phyloP scores from a whole-genome alignment of 495 filamentous ascomycete genomes.

The Baudoinia panamericana region DNA sequence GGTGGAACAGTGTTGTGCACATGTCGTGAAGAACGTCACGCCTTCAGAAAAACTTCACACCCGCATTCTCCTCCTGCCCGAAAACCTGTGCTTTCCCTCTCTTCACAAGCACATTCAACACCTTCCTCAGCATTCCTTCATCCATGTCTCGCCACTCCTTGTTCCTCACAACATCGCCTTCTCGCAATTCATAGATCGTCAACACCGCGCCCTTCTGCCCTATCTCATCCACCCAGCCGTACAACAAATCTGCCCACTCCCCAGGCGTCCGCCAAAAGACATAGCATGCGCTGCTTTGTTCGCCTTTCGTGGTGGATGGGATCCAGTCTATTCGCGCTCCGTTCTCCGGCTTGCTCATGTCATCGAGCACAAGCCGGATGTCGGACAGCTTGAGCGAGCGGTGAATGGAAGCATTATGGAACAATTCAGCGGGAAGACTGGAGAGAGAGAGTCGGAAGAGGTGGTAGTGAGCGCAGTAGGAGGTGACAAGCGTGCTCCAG shows the following conservation, averaged over 20 bases:
- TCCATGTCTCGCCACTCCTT: constrained; percentile 46
- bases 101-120: constrained; percentile 70
- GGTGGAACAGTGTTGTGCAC: no score
- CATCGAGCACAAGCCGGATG: constrained; percentile 54
- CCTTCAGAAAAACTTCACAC: constrained; percentile 86
- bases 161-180: constrained; percentile 42
- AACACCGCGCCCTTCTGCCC: constrained; percentile 61
- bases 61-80: constrained; percentile 68
- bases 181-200: constrained; percentile 61
- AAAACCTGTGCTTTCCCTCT: constrained; percentile 87
- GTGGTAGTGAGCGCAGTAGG: constrained; percentile 68
- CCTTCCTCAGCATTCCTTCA: constrained; percentile 58
- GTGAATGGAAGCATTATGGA: constrained; percentile 38
- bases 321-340: constrained; percentile 60
- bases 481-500: constrained; percentile 74
- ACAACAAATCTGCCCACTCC: constrained; percentile 54
- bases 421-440: constrained; percentile 38
- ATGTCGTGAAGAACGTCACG: not conserved
- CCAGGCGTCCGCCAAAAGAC: constrained; percentile 59
- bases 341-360: constrained; percentile 53
- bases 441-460: constrained; percentile 54
- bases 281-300: constrained; percentile 33
- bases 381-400: constrained; percentile 49
- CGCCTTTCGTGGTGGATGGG: constrained; percentile 16
- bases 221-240: constrained; percentile 51